Base-by-base conservation (phyloP, 306 rosid genomes). In the Rosa persica region DNA sequence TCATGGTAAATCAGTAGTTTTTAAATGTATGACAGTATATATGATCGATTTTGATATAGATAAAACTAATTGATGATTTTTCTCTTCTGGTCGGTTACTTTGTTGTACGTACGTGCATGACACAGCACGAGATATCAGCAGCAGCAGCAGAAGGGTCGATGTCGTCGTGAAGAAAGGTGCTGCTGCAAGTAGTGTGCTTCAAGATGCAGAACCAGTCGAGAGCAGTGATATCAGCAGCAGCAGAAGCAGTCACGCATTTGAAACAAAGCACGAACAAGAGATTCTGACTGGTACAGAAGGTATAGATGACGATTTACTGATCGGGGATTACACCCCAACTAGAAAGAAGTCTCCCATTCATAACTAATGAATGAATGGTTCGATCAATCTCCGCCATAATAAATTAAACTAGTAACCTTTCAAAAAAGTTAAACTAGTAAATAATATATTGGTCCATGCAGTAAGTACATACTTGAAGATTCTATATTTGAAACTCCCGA, bases 241-340 rank as follows among this genome's bases (percentile, higher is more conserved):
- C 43, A 65, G 23, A 20, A 65, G 70, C 77, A 22, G 22, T 51
- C 15, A 73, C 16, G 30, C 15, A 17, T 36, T 36, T 46, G 30
- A 73, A 39, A 39, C 52, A 23, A 55, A 39, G 7, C 67, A 42
- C 39, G n/a, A 73, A 2, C 19, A 55, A n/a, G 58, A 39, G 62
- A 73, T n/a, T 38, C 6, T 1, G n/a, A 55, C 16, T 16, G 51
- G 51, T 15, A 22, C 68, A 62, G 23, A 73, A 54, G 77, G 16
- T 22, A 38, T 39, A 30, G 67, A 12, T 55, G 61, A n/a, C 38
- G 49, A 40, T 30, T 67, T 22, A 2, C 51, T 39, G 39, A 52
- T 55, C 52, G 25, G 55, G 67, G 77, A 55, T 39, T 73, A 73
- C 67, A 55, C 77, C 67, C 77, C 77, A 12, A 23, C 51, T 8